Base-by-base conservation (phyloP, 306 rosid genomes). In the Lathyrus sativus region DNA sequence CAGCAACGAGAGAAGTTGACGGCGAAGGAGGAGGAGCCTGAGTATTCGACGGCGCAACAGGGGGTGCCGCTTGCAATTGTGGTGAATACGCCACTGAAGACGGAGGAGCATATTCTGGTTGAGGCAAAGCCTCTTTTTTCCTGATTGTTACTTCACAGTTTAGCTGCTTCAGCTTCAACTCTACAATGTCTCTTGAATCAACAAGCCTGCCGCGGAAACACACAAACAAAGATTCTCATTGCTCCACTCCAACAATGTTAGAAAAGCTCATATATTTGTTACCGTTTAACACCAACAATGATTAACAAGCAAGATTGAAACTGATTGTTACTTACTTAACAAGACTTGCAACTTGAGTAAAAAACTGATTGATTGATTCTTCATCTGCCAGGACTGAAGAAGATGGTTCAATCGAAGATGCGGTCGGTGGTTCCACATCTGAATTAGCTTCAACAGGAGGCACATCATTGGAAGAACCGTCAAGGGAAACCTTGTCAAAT, bases 151-250 rank as follows among this genome's bases (percentile, higher is more conserved):
- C 80, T 74, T 89, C 96, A 70, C 84, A 69, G 67, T 87, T 89
- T 51, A 72, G 79, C 79, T 89, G 93, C 79, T 89, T 87, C 80
- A 89, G 26, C 74, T 74, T 84, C 80, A 89, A 74, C 84, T 89
- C 96, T 17, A 79, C 86, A 60, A 89, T 87, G 71, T 89, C 96
- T 76, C 96, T 81, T 12, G 96, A 85, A 84, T 89, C 93, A 72
- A 89, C 96, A 72, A 89, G 89, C 82, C 96, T 89, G 82, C 70
- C 75, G 72, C 46, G 65, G 56, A 72, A 28, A 67, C 62, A 31
- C 29, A 50, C 29, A 50, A 10, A 50, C 11, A 2, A 50, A 50
- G 56, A 24, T 50, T 50, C 11, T 9, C 12, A 49, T 49, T 17
- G 4, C 28, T 17, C 54, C 11, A 14, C 24, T 48, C 54, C 28